A percentile compares a stretch with the other conserved stretches of the same genome.
These are phyloP conservation scores for Fusarium sp. DNA, from an alignment of 2,329 filamentous ascomycete genomes.

Conservation along the genomic window DNA sequence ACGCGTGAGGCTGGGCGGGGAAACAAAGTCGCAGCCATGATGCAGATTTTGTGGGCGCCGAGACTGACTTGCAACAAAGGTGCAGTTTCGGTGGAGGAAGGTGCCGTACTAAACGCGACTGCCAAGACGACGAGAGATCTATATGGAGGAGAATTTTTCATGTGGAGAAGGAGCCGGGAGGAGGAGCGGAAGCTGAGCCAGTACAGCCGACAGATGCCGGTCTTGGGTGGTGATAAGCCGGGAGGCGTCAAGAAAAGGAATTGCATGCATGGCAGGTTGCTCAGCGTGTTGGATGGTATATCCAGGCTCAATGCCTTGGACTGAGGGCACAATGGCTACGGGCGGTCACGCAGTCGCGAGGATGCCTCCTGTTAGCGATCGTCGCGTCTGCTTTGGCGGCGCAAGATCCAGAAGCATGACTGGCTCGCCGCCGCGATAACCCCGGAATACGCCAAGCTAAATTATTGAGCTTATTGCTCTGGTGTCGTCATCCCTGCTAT, in stretches of 20 bases:
- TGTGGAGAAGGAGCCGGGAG: slow-evolving; percentile 22
- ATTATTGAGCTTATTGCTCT: slow-evolving; percentile 20
- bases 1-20: background rate
- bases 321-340: too few relatives aligned
- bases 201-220: background rate
- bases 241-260: background rate
- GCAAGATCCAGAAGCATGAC: background rate
- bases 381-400: too few relatives aligned
- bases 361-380: too few relatives aligned
- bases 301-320: too few relatives aligned
- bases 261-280: background rate
- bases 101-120: background rate
- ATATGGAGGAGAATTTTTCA: slow-evolving; percentile 29
- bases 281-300: too few relatives aligned
- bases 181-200: background rate
- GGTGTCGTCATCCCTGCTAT: background rate
- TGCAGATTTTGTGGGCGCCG: slow-evolving; percentile 26
- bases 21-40: slow-evolving; percentile 3
- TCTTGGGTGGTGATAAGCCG: background rate
- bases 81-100: slow-evolving; percentile 13
- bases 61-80: slow-evolving; percentile 8
- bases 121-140: slow-evolving; percentile 4
- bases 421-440: background rate
- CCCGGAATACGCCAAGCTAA: slow-evolving; percentile 17
- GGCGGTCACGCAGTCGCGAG: too few relatives aligned